These are phyloP conservation scores for Eutrema heterophyllum DNA, from an alignment of 345 rosid genomes.

Conservation along the genomic window DNA sequence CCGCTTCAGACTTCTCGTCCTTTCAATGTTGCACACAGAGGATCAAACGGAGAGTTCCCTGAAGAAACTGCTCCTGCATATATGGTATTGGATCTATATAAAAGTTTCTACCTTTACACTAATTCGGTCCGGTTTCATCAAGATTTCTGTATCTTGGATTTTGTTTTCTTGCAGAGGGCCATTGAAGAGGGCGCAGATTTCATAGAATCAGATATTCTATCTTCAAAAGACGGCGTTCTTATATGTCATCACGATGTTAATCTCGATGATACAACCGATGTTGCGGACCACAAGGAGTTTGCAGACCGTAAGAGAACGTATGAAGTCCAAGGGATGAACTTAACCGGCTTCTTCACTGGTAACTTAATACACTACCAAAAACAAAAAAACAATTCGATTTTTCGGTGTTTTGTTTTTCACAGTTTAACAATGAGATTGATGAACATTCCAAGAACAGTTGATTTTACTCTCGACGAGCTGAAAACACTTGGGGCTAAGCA, in stretches of 20 bases:
- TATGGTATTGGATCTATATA: constrained; percentile 38
- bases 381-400: background rate
- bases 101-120: background rate
- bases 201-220: constrained; percentile 78
- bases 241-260: constrained; percentile 78
- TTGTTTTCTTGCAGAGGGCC: constrained; percentile 61
- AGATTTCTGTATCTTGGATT: background rate
- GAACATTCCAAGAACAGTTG: constrained; percentile 51
- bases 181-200: constrained; percentile 94
- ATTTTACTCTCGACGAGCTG: constrained; percentile 73
- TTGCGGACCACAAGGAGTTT: constrained; percentile 73
- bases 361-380: constrained; percentile 2
- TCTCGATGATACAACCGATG: constrained; percentile 71
- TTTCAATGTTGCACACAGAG: constrained; percentile 86
- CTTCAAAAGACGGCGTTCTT: constrained; percentile 81
- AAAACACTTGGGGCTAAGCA: constrained; percentile 73
- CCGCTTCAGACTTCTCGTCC: constrained; percentile 90
- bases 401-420: background rate
- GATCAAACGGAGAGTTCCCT: constrained; percentile 91
- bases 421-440: background rate
- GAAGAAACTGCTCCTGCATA: constrained; percentile 94
- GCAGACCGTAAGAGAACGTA: constrained; percentile 79
- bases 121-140: background rate
- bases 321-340: constrained; percentile 67
- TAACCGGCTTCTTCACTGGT: constrained; percentile 80